phyloP scores from a whole-genome alignment of 352 stramenopile species.

The Lagenidium giganteum region DNA sequence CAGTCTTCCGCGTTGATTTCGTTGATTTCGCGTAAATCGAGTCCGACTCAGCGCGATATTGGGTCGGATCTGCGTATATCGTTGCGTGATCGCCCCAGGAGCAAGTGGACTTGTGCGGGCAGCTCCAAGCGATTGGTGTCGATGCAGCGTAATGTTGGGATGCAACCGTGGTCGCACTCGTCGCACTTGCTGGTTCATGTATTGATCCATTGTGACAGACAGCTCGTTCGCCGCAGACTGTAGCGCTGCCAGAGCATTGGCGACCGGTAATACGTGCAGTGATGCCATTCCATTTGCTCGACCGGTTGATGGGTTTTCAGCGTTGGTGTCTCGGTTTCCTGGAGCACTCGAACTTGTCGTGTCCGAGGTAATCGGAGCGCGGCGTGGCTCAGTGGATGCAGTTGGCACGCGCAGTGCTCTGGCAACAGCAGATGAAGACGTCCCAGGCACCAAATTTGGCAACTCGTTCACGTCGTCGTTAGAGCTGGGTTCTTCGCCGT shows the following conservation, averaged over 20 bases:
- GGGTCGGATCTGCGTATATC: slow-evolving; percentile 78
- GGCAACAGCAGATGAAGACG: too few species aligned
- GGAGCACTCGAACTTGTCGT: slow-evolving; percentile 5
- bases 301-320: background rate
- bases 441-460: slow-evolving; percentile 8
- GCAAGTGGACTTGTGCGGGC: slow-evolving; percentile 18
- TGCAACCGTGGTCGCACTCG: slow-evolving; percentile 65
- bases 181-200: slow-evolving; percentile 81
- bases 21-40: slow-evolving; percentile 69
- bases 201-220: slow-evolving; percentile 71
- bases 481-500: slow-evolving; percentile 39
- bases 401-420: too few species aligned
- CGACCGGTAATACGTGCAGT: too few species aligned
- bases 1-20: slow-evolving; percentile 60
- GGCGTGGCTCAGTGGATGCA: too few species aligned
- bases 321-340: too few species aligned
- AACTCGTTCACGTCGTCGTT: slow-evolving; percentile 62
- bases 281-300: too few species aligned
- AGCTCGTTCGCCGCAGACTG: slow-evolving; percentile 55
- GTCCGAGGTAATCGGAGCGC: too few species aligned
- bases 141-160: slow-evolving; percentile 18
- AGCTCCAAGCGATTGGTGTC: slow-evolving; percentile 12
- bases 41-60: slow-evolving; percentile 83
- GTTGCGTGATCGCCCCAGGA: slow-evolving; percentile 32
- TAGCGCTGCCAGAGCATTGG: slow-evolving; percentile 60